Base-by-base conservation (phyloP, 1,284 basidiomycete species). In the Heterobasidion irregulare region DNA sequence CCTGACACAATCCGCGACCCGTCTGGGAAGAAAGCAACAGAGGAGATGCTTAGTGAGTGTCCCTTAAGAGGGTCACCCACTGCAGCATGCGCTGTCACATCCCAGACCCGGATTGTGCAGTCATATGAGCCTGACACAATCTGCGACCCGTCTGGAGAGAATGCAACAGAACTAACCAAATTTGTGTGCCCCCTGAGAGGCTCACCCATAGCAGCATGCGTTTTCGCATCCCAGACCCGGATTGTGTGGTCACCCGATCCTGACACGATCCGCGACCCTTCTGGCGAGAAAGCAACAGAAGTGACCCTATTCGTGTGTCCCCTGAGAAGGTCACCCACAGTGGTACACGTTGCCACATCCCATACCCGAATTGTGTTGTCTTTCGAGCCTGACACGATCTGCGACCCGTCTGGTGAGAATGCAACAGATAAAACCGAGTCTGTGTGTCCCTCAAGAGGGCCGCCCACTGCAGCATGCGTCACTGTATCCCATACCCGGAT, bases 261-360 rank as follows among this genome's bases (percentile, higher is more conserved):
- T 15, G 56, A 57, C 8, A 44, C 56, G 41, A 54, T 32, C n/a
- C 50, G 54, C 10, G 15, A 35, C n/a, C 35, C 46, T 13, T 57
- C 50, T 6, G 56, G 56, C 9, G 53, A 55, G 56, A 57, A 55
- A 8, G 36, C 41, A 35, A 57, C 49, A 19, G 32, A n/a, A 13
- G 54, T 33, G 48, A 54, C 49, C 16, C 32, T 16, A 43, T 36
- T 45, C 3, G n/a, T 47, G 35, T 57, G 53, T 32, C 53, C 43
- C 36, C 16, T n/a, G 9, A 55, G 50, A 13, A 35, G 50, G 13
- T 41, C 33, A 5, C 34, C 50, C 34, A 51, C 18, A 26, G 16
- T 15, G 4, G 33, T 18, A 18, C 50, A 6, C 7, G 18, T 51
- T 9, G 33, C n/a, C 3, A 36, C 12, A 10, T 51, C 50, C 50